phyloP scores from a whole-genome alignment of 257 asterid species.

The Penstemon davidsonii region DNA sequence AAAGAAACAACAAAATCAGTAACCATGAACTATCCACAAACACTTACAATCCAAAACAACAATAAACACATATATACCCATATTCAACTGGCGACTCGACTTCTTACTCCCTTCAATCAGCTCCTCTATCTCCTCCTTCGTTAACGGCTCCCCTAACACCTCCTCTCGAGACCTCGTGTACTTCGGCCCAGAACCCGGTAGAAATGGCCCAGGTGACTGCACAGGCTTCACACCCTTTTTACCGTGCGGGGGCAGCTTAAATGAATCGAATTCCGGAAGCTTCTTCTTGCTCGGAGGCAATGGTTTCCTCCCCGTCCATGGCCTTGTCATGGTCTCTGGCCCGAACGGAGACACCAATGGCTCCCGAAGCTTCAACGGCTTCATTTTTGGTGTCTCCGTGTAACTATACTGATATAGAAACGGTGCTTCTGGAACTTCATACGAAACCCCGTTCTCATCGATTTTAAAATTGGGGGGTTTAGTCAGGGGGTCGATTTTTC shows the following conservation, averaged over 20 bases:
- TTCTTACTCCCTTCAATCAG: conserved; percentile 57
- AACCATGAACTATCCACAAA: background rate
- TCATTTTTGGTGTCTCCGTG: conserved; percentile 88
- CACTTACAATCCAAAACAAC: conserved; percentile 2
- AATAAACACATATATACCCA: conserved; percentile 45
- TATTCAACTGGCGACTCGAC: conserved; percentile 66
- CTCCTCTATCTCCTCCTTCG: conserved; percentile 61
- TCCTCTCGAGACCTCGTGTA: conserved; percentile 68
- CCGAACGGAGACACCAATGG: conserved; percentile 88
- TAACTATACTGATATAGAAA: conserved; percentile 90
- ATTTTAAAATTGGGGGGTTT: conserved; percentile 46
- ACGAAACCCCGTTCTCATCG: conserved; percentile 71
- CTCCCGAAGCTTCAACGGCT: conserved; percentile 78
- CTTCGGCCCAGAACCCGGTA: conserved; percentile 83
- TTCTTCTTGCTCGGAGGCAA: conserved; percentile 74
- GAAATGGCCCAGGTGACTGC: conserved; percentile 91
- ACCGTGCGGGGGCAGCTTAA: conserved; percentile 73
- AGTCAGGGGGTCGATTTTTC: conserved; percentile 29
- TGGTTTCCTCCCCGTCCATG: conserved; percentile 90
- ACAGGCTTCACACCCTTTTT: conserved; percentile 95
- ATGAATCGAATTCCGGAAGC: conserved; percentile 85
- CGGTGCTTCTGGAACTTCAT: conserved; percentile 79
- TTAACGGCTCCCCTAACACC: conserved; percentile 76
- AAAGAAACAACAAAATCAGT: conserved; percentile 7
- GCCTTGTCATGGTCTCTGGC: conserved; percentile 71